These are phyloP conservation scores for Colletotrichum horii DNA, from an alignment of 2,329 filamentous ascomycete genomes.

Conservation along the genomic window DNA sequence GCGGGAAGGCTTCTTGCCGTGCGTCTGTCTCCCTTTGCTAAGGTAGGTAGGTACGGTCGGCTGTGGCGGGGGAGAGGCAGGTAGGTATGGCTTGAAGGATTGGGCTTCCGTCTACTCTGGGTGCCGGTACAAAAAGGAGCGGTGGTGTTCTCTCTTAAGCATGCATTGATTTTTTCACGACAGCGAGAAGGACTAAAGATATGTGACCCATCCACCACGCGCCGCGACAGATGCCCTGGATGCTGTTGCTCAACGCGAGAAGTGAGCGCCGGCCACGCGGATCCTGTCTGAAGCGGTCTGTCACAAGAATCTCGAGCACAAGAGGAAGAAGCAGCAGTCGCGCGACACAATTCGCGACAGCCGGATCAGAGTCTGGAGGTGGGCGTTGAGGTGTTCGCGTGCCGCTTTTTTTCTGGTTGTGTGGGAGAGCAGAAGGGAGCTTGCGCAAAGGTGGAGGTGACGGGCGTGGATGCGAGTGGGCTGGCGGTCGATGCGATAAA, in stretches of 20 bases:
- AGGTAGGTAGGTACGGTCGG: background rate
- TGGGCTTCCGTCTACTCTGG: background rate
- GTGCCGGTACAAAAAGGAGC: background rate
- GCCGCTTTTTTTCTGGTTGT: slow-evolving; percentile 8
- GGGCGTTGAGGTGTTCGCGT: slow-evolving; percentile 2
- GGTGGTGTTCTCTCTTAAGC: slow-evolving; percentile 14
- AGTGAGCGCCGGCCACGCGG: background rate
- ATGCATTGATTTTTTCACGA: slow-evolving; percentile 21
- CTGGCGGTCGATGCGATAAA: slow-evolving; percentile 14
- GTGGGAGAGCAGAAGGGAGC: slow-evolving; percentile 12
- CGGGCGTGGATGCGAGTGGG: slow-evolving; percentile 17
- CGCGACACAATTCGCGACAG: slow-evolving; percentile 4
- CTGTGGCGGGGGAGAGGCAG: background rate
- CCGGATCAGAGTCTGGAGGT: background rate
- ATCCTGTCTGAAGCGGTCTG: background rate
- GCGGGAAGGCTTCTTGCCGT: background rate
- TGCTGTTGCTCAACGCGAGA: background rate
- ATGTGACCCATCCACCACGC: slow-evolving; percentile 19
- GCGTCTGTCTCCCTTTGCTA: slow-evolving; percentile 7
- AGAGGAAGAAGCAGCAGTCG: background rate
- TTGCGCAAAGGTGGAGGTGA: slow-evolving; percentile 23
- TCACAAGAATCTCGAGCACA: background rate
- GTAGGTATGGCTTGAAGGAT: background rate
- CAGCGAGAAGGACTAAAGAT: slow-evolving; percentile 16
- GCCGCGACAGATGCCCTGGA: background rate